Conservation (phyloP, 371 early-diverging fungal species). For the Lichtheimia ramosa region DNA sequence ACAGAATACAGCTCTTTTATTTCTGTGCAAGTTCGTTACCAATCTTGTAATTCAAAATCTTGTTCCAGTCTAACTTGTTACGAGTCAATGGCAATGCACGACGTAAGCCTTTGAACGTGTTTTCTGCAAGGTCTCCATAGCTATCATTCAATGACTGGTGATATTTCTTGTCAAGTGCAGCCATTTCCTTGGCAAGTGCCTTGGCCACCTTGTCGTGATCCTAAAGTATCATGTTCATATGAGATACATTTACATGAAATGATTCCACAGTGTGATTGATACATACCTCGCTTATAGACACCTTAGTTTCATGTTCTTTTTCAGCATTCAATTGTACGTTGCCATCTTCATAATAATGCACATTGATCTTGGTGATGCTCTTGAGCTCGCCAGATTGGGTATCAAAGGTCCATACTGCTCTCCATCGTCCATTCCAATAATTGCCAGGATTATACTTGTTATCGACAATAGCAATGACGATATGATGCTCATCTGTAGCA, state of each 20-base stretch:
- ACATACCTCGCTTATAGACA: slow-evolving; percentile 25
- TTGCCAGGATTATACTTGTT: slow-evolving; percentile 91
- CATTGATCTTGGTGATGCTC: slow-evolving; percentile 73
- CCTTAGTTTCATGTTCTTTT: slow-evolving; percentile 58
- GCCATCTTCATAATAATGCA: slow-evolving; percentile 98
- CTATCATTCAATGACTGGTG: slow-evolving; percentile 84
- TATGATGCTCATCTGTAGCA: slow-evolving; percentile 39
- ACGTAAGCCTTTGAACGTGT: slow-evolving; percentile 89
- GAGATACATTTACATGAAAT: no score
- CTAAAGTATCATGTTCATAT: slow-evolving; percentile 27
- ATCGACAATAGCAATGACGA: slow-evolving; percentile 77
- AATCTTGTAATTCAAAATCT: slow-evolving; percentile 64
- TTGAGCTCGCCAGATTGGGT: slow-evolving; percentile 59
- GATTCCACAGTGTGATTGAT: no score
- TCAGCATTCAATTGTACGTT: slow-evolving; percentile 91
- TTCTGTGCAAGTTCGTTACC: slow-evolving; percentile 52
- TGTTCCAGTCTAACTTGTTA: slow-evolving; percentile 93
- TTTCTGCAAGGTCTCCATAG: slow-evolving; percentile 77
- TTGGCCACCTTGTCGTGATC: slow-evolving; percentile 50
- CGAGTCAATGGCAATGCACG: slow-evolving; percentile 91
- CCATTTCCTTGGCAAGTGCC: slow-evolving; percentile 63
- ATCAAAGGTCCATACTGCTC: slow-evolving; percentile 76
- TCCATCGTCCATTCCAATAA: slow-evolving; percentile 95
- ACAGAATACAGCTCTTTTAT: slow-evolving; percentile 9
- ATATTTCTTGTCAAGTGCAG: slow-evolving; percentile 76